These are phyloP conservation scores for Coniferiporia weirii DNA, from an alignment of 1,284 basidiomycete genomes.

Conservation along the genomic window DNA sequence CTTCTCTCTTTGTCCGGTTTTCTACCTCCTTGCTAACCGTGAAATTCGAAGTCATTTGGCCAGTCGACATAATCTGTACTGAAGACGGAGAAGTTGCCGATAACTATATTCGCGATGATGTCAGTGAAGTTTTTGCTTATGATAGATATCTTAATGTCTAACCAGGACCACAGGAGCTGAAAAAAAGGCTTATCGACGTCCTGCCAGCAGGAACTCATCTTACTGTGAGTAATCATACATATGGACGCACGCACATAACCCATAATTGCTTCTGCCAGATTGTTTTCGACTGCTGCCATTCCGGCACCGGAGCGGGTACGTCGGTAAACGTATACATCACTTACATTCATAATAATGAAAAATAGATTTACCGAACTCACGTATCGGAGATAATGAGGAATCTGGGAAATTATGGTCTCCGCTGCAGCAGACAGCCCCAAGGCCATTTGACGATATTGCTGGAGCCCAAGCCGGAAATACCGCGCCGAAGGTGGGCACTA, in stretches of 20 bases:
- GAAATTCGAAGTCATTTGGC: slow-evolving; percentile 10
- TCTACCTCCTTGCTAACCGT: neutral
- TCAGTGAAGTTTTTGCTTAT: neutral
- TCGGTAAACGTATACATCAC: neutral
- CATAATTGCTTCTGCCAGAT: slow-evolving; percentile 3
- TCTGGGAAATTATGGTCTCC: too few species aligned
- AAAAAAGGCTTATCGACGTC: slow-evolving; percentile 9
- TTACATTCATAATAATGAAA: too few species aligned
- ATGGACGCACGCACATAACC: neutral
- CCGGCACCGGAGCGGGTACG: slow-evolving; percentile 18
- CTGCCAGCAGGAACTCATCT: slow-evolving; percentile 17
- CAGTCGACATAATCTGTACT: slow-evolving; percentile 11
- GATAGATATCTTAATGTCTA: neutral
- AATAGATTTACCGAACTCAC: slow-evolving; percentile 3
- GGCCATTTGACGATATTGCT: too few species aligned
- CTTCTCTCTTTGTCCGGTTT: neutral
- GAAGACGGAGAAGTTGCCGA: neutral
- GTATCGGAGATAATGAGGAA: too few species aligned
- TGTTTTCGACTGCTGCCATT: slow-evolving; percentile 19
- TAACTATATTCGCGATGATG: slow-evolving; percentile 17
- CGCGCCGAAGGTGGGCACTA: neutral
- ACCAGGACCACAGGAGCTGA: slow-evolving; percentile 10
- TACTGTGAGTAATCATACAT: slow-evolving; percentile 8
- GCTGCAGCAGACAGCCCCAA: too few species aligned
- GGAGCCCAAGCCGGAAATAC: too few species aligned